These are phyloP conservation scores for Ilyonectria robusta DNA, from an alignment of 2,329 filamentous ascomycete species.

Conservation along the genomic window DNA sequence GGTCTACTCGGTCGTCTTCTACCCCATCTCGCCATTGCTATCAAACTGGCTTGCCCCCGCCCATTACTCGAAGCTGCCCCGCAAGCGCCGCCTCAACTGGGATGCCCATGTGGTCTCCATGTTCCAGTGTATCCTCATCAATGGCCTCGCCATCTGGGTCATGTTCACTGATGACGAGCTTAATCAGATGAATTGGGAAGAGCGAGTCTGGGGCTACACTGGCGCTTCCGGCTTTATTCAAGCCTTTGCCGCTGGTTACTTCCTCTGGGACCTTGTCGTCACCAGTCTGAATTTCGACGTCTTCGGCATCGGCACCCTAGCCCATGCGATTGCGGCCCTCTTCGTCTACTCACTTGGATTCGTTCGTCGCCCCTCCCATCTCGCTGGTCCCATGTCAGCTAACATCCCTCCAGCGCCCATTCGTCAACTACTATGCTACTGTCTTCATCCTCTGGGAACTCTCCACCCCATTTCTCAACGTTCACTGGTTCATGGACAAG, in stretches of 20 bases:
- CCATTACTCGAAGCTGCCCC: slow-evolving; percentile 74
- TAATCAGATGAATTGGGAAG: slow-evolving; percentile 74
- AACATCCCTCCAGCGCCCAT: slow-evolving; percentile 73
- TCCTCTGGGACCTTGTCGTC: slow-evolving; percentile 84
- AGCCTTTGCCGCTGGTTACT: slow-evolving; percentile 84
- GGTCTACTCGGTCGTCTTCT: slow-evolving; percentile 78
- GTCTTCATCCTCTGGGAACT: slow-evolving; percentile 91
- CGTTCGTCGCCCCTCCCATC: slow-evolving; percentile 66
- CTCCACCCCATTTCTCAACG: slow-evolving; percentile 86
- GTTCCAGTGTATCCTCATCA: slow-evolving; percentile 82
- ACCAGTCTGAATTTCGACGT: slow-evolving; percentile 77
- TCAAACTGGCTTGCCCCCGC: slow-evolving; percentile 74
- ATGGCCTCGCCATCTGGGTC: slow-evolving; percentile 79
- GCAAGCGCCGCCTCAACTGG: slow-evolving; percentile 81
- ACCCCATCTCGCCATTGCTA: slow-evolving; percentile 76
- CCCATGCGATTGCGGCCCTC: slow-evolving; percentile 82
- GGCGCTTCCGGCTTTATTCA: slow-evolving; percentile 80
- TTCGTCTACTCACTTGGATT: slow-evolving; percentile 84
- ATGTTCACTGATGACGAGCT: slow-evolving; percentile 79
- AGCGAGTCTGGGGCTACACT: slow-evolving; percentile 84
- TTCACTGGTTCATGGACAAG: slow-evolving; percentile 95
- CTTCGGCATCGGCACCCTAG: slow-evolving; percentile 83
- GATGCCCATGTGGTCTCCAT: slow-evolving; percentile 90
- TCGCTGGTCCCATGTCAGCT: slow-evolving; percentile 17
- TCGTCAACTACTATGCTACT: slow-evolving; percentile 85